Evolutionary conservation across 805 yeast genomes (phyloP), one percentile per base, ranked within the genome.

Genomic region (Spathaspora sp.): DNA sequence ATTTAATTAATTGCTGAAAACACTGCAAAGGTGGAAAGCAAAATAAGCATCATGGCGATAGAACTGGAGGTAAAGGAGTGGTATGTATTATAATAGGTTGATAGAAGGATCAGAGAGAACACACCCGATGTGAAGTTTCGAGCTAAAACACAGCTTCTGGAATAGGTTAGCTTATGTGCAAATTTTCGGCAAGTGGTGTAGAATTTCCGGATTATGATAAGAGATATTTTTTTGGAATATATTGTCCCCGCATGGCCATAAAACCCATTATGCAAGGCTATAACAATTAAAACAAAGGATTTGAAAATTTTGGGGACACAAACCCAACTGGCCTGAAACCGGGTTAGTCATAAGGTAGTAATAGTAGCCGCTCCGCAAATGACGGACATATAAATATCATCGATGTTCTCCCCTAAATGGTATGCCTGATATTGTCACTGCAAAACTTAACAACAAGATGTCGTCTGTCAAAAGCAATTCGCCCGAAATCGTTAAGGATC

Each of bases 401-500:
- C 16, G 4, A 9, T 35, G 16, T 35, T 35, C 14, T 35, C 18
- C 40, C 5, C 26, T 23, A 23, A 23, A 3, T 4, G 26, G 26
- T 23, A 23, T 23, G 6, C 26, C 26, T 23, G 26, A 23, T 4
- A 23, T 4, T 23, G 3, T 23, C 26, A 29, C 8, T 3, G 14
- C 4, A 9, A 29, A 12, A 2, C 14, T 10, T 29, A 29, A 5
- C 11, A 9, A 9, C 32, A 35, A 35, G 9, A 35, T 35, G 40
- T 35, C 40, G 18, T 35, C 40, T 5, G 3, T 35, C 2, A 35
- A 35, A 7, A 35, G 40, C 40, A 35, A 12, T 35, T 35, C 40
- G 8, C 40, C 40, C 9, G 40, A 35, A 7, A 14, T 35, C 28
- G n/a, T 45, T n/a, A 49, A 49, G 32, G 52, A 49, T 38, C 39